A percentile compares a stretch with the other conserved stretches of the same genome.
Conservation (phyloP, 2,329 filamentous ascomycete species). For the Scopulariopsis brevicaulis region DNA sequence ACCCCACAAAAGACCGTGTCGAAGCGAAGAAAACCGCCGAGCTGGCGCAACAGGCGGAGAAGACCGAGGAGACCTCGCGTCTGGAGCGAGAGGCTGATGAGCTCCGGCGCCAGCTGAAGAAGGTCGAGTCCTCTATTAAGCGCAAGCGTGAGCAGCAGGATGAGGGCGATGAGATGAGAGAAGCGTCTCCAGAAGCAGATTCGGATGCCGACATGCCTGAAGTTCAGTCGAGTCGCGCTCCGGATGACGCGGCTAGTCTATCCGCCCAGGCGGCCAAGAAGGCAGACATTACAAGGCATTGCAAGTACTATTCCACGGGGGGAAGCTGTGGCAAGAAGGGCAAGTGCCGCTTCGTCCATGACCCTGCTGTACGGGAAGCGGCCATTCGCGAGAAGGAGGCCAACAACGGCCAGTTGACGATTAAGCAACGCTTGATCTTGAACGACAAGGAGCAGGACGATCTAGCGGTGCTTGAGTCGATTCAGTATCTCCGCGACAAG, state of each 20-base stretch:
- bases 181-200: constrained; percentile 30
- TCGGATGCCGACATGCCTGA: constrained; percentile 51
- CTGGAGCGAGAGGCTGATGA: constrained; percentile 50
- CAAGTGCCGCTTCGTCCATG: constrained; percentile 65
- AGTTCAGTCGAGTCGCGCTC: constrained; percentile 35
- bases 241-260: constrained; percentile 14
- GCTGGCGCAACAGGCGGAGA: constrained; percentile 35
- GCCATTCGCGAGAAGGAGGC: constrained; percentile 52
- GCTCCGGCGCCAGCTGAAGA: constrained; percentile 52
- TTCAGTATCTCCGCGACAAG: constrained; percentile 52
- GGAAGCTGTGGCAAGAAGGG: constrained; percentile 61
- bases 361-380: constrained; percentile 49
- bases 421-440: constrained; percentile 52
- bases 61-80: constrained; percentile 7
- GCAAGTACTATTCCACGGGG: constrained; percentile 61
- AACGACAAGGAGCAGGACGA: constrained; percentile 62
- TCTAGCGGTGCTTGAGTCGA: constrained; percentile 51
- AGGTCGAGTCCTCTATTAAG: constrained; percentile 60
- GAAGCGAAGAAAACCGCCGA: constrained; percentile 47
- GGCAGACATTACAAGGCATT: constrained; percentile 53
- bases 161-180: constrained; percentile 54
- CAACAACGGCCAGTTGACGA: constrained; percentile 54
- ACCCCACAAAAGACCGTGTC: constrained; percentile 64
- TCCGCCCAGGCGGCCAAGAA: constrained; percentile 30
- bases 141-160: constrained; percentile 57